phyloP scores from a whole-genome alignment of 176 grass and related monocot species.

The barley (Hordeum vulgare) region DNA sequence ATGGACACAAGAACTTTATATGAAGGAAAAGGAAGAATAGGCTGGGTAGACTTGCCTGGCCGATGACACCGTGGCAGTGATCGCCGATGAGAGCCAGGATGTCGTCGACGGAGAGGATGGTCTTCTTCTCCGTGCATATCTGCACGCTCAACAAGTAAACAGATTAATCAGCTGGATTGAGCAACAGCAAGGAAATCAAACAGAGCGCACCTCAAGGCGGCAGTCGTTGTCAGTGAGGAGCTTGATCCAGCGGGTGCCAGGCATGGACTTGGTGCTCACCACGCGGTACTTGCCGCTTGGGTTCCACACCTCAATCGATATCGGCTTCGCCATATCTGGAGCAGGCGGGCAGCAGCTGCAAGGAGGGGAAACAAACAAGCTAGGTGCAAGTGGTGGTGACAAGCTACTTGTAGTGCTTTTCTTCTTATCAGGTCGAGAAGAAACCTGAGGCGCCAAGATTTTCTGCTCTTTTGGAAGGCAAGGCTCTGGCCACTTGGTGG shows the following conservation, averaged over 20 bases:
- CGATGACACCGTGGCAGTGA: conserved; percentile 79
- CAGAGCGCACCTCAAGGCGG: neutral
- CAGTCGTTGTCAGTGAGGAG: conserved; percentile 90
- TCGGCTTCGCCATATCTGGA: conserved; percentile 59
- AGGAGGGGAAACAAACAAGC: neutral
- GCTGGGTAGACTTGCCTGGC: conserved; percentile 36
- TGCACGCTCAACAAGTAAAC: neutral
- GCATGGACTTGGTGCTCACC: conserved; percentile 96
- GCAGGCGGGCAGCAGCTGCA: neutral
- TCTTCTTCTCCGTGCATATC: conserved; percentile 62
- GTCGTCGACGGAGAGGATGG: conserved; percentile 81
- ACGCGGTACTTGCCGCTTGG: conserved; percentile 78
- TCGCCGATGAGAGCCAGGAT: conserved; percentile 82
- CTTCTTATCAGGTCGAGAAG: neutral
- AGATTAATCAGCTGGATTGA: neutral
- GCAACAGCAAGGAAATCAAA: neutral
- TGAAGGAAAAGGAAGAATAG: neutral
- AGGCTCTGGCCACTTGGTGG: neutral
- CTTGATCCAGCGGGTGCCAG: conserved; percentile 79
- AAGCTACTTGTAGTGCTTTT: neutral
- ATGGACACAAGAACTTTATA: neutral
- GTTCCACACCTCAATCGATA: conserved; percentile 91
- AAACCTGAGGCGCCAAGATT: neutral
- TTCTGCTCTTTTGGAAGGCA: neutral
- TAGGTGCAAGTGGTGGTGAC: neutral